Conservation (phyloP, 495 filamentous ascomycete genomes). For the Penicillium odoratum region DNA sequence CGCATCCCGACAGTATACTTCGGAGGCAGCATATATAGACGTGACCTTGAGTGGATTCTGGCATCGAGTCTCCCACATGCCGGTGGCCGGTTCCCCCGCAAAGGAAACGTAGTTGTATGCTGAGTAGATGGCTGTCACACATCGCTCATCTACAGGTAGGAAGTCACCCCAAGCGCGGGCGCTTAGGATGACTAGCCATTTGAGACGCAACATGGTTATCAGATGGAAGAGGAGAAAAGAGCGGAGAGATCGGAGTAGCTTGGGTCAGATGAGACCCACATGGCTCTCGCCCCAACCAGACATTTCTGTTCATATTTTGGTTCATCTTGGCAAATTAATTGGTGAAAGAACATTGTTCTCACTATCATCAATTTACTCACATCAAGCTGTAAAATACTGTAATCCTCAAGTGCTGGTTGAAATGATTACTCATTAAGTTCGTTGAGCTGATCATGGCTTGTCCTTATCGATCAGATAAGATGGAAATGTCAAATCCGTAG, state of each 20-base stretch:
- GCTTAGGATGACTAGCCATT: constrained; percentile 18
- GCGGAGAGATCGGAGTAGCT: constrained; percentile 9
- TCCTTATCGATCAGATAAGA: constrained; percentile 1
- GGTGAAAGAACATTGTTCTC: too few species aligned
- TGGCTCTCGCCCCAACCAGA: not conserved
- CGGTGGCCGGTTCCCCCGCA: constrained; percentile 22
- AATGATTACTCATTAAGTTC: not conserved
- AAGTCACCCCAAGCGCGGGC: constrained; percentile 11
- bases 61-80: constrained; percentile 34
- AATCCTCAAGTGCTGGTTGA: not conserved
- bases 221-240: constrained; percentile 14
- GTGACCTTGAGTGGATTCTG: constrained; percentile 35
- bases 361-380: too few species aligned
- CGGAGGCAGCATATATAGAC: constrained; percentile 42
- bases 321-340: not conserved
- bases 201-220: constrained; percentile 13
- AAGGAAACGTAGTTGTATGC: constrained; percentile 43
- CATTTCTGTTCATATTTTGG: not conserved
- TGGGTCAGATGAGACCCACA: not conserved
- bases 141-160: constrained; percentile 33
- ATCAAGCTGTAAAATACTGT: not conserved
- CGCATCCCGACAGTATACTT: constrained; percentile 31
- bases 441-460: not conserved
- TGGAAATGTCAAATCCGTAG: not conserved
- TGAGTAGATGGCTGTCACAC: constrained; percentile 38